Percentiles rank a stretch among this genome's conserved stretches.
These are phyloP conservation scores for Rhizoctonia solani DNA, from an alignment of 1,284 basidiomycete species.

Conservation along the genomic window DNA sequence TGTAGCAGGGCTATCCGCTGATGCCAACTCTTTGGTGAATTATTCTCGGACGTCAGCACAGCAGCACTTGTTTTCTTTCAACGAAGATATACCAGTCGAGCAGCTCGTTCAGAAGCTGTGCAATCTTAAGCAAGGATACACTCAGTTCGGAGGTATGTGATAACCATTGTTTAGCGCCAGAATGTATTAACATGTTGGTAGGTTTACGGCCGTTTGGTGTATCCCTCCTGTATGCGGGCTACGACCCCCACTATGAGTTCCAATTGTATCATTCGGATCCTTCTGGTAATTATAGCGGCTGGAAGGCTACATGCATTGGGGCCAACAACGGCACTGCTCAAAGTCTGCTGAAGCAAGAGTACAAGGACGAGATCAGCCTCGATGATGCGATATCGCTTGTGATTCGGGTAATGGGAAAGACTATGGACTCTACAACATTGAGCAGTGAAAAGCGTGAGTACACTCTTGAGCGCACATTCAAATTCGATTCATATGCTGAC, in stretches of 20 bases:
- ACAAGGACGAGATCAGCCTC: slow-evolving; percentile 91
- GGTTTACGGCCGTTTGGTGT: slow-evolving; percentile 98
- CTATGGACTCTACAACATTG: slow-evolving; percentile 97
- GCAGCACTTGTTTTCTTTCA: slow-evolving; percentile 84
- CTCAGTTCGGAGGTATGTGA: slow-evolving; percentile 87
- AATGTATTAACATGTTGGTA: slow-evolving; percentile 43
- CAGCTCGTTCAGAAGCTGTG: slow-evolving; percentile 92
- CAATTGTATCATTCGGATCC: slow-evolving; percentile 99
- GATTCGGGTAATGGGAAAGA: slow-evolving; percentile 97
- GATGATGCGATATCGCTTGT: slow-evolving; percentile 92
- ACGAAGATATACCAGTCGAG: slow-evolving; percentile 98
- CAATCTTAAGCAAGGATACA: slow-evolving; percentile 98
- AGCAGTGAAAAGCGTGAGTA: slow-evolving; percentile 90
- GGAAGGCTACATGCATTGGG: slow-evolving; percentile 98
- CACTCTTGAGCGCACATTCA: background rate
- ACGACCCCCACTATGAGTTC: slow-evolving; percentile 95
- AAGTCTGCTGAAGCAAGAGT: slow-evolving; percentile 95
- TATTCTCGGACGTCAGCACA: slow-evolving; percentile 92
- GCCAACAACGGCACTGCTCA: slow-evolving; percentile 96
- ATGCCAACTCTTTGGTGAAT: slow-evolving; percentile 97
- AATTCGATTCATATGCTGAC: background rate
- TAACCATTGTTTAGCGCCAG: background rate
- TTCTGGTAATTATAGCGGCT: slow-evolving; percentile 97
- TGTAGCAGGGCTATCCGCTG: slow-evolving; percentile 94
- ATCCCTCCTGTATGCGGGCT: slow-evolving; percentile 93